Conservation (phyloP, 495 filamentous ascomycete species). For the Podospora pseudocomata region DNA sequence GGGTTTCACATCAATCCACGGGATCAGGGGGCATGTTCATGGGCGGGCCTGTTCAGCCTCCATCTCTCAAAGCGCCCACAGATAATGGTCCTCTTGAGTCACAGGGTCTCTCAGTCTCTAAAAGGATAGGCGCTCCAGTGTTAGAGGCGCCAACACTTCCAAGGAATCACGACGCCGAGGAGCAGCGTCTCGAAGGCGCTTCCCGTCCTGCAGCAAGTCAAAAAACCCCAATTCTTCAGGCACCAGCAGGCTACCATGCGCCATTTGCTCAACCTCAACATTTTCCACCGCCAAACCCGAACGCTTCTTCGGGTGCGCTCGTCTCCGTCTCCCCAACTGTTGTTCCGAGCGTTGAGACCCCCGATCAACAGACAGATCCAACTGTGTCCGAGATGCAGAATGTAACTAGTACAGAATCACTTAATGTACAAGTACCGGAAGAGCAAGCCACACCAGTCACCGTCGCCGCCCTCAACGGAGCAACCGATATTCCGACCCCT, state of each 20-base stretch:
- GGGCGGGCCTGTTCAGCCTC: slow-evolving; percentile 3
- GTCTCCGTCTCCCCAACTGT: neutral
- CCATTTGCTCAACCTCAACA: neutral
- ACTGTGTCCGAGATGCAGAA: neutral
- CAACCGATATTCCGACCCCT: neutral
- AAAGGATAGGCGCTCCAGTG: neutral
- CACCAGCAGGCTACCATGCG: neutral
- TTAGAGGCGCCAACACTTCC: neutral
- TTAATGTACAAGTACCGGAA: neutral
- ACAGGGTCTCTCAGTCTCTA: neutral
- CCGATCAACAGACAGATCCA: neutral
- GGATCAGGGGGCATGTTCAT: neutral
- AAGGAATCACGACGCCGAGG: neutral
- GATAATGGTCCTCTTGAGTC: neutral
- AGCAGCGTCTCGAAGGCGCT: neutral
- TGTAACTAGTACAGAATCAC: neutral
- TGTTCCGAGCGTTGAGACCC: neutral
- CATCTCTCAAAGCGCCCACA: neutral
- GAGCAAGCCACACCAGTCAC: neutral
- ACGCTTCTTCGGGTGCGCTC: neutral
- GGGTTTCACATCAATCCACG: neutral
- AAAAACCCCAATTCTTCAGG: neutral
- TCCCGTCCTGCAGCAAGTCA: neutral
- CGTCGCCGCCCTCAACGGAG: neutral
- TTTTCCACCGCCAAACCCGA: neutral